Evolutionary conservation across 345 rosid genomes (phyloP).

Genomic region (Gossypium longicalyx): DNA sequence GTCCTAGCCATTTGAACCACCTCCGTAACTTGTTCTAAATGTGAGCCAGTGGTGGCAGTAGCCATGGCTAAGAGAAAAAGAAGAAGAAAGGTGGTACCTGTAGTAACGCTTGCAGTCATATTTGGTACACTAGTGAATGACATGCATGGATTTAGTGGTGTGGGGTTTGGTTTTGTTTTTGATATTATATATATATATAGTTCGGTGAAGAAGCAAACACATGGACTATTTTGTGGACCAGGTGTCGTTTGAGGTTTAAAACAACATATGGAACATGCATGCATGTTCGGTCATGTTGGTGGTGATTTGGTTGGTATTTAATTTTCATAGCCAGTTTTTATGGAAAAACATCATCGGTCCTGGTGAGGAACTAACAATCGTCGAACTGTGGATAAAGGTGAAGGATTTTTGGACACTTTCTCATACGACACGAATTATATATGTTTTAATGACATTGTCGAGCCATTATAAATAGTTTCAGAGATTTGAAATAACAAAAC

Average conservation of each 20-base stretch:
- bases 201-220: constrained; percentile 14
- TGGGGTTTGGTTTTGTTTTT: neutral
- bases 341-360: neutral
- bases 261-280: neutral
- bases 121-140: neutral
- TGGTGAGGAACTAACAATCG: neutral
- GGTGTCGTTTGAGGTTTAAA: constrained; percentile 4
- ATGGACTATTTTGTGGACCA: constrained; percentile 1
- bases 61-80: constrained; percentile 29
- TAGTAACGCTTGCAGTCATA: constrained; percentile 23
- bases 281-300: neutral
- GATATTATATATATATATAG: neutral
- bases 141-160: constrained; percentile 6
- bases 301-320: neutral
- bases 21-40: constrained; percentile 13
- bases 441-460: too few species aligned
- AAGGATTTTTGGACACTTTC: neutral
- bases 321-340: neutral
- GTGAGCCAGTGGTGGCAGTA: constrained; percentile 18
- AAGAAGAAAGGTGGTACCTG: constrained; percentile 10
- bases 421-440: neutral
- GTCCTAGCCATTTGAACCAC: constrained; percentile 33
- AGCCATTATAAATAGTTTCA: too few species aligned
- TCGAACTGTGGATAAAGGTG: neutral
- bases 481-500: too few species aligned